phyloP scores from a whole-genome alignment of 371 early-diverging fungal species.

The Dichotomocladium elegans region DNA sequence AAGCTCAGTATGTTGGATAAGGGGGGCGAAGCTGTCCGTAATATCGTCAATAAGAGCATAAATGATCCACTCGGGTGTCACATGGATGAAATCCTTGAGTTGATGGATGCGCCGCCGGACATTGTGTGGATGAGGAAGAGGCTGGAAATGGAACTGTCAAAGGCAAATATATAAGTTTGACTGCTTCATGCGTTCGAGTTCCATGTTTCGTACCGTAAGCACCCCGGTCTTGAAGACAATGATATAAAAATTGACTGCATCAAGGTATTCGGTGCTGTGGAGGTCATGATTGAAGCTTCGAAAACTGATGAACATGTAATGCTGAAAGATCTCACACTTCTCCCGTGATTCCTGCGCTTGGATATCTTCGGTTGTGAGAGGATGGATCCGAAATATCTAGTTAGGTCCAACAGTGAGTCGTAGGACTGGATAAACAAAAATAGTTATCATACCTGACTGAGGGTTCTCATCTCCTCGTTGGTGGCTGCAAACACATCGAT shows the following conservation, averaged over 20 bases:
- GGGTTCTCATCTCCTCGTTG: conserved; percentile 69
- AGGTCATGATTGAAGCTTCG: conserved; percentile 72
- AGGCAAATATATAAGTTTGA: too few relatives aligned
- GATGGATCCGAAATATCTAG: conserved; percentile 68
- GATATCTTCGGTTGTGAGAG: conserved; percentile 91
- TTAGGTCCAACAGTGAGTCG: neutral
- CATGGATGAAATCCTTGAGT: conserved; percentile 57
- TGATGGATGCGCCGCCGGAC: conserved; percentile 62
- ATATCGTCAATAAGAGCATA: conserved; percentile 88
- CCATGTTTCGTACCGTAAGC: conserved; percentile 57
- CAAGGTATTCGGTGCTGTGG: conserved; percentile 67
- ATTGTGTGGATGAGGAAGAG: conserved; percentile 56
- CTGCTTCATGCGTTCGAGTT: too few relatives aligned
- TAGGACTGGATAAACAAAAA: too few relatives aligned
- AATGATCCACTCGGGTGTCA: conserved; percentile 85
- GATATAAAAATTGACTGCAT: conserved; percentile 82
- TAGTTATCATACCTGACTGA: conserved; percentile 53
- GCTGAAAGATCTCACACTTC: conserved; percentile 88
- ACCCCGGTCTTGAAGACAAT: conserved; percentile 69
- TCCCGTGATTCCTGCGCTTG: conserved; percentile 87
- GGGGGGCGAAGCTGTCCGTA: conserved; percentile 80
- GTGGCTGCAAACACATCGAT: conserved; percentile 82
- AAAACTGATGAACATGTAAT: conserved; percentile 91
- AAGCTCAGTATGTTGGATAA: conserved; percentile 72
- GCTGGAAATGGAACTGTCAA: conserved; percentile 56